These are phyloP conservation scores for Pouteria campechiana DNA, from an alignment of 179 eudicot genomes.

Conservation along the genomic window DNA sequence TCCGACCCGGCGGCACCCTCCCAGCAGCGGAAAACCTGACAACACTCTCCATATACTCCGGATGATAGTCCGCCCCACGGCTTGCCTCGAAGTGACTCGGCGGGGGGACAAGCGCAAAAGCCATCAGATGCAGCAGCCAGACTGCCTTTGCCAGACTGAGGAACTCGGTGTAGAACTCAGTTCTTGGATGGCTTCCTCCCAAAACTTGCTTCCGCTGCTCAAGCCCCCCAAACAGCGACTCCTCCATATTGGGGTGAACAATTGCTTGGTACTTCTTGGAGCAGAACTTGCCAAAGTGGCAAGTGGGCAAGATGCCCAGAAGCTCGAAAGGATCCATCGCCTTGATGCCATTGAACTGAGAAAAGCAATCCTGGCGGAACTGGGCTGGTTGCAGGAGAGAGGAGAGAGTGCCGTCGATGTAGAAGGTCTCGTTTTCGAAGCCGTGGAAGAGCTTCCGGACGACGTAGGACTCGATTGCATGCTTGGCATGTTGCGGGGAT, in stretches of 20 bases:
- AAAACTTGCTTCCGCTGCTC: conserved; percentile 57
- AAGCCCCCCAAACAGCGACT: conserved; percentile 61
- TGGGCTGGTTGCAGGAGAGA: conserved; percentile 80
- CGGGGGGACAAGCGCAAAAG: conserved; percentile 70
- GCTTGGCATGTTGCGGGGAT: conserved; percentile 37
- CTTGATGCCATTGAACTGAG: conserved; percentile 79
- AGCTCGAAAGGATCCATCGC: conserved; percentile 90
- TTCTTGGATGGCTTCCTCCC: conserved; percentile 58
- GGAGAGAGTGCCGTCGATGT: conserved; percentile 83
- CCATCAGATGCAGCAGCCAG: conserved; percentile 81
- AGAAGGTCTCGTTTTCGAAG: conserved; percentile 94
- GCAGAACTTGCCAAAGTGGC: conserved; percentile 75
- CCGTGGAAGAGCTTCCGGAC: conserved; percentile 82
- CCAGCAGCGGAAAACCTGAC: conserved; percentile 37
- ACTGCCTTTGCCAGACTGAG: conserved; percentile 63
- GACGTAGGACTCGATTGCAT: conserved; percentile 80
- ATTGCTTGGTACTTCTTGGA: conserved; percentile 68
- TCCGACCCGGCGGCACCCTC: conserved; percentile 22
- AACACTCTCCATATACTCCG: conserved; percentile 75
- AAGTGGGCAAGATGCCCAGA: conserved; percentile 70
- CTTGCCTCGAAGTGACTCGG: conserved; percentile 84
- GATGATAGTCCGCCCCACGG: conserved; percentile 56
- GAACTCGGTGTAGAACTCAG: conserved; percentile 55
- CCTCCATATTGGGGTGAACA: conserved; percentile 84
- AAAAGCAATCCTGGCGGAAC: conserved; percentile 69